Evolutionary conservation across 2,329 filamentous ascomycete species (phyloP).

Genomic region (Parastagonospora nodorum): DNA sequence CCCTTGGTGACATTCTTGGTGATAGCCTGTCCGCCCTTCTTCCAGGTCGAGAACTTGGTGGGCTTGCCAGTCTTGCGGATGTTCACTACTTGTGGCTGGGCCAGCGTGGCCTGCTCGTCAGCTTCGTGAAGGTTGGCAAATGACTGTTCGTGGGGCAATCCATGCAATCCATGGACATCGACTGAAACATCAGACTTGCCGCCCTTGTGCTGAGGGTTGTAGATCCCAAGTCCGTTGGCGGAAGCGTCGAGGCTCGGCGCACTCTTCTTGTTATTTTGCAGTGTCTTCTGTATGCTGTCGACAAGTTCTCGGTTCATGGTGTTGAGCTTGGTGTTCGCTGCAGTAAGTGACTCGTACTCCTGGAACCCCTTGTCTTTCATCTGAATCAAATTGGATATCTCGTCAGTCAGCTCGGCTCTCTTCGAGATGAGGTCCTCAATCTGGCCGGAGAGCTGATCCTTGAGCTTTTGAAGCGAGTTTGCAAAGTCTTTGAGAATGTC

Average conservation of each 20-base stretch:
- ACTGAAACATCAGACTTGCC: constrained; percentile 46
- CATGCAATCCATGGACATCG: constrained; percentile 49
- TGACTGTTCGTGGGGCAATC: constrained; percentile 41
- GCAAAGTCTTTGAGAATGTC: constrained; percentile 67
- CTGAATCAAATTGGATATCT: constrained; percentile 79
- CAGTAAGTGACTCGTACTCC: constrained; percentile 93
- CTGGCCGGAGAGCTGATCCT: constrained; percentile 74
- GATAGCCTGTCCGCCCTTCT: constrained; percentile 91
- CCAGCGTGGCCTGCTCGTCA: constrained; percentile 66
- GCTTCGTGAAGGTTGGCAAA: constrained; percentile 59
- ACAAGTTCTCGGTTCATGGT: constrained; percentile 96
- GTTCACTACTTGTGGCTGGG: constrained; percentile 90
- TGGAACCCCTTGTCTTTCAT: constrained; percentile 92
- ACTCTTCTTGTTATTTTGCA: constrained; percentile 71
- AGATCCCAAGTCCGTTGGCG: constrained; percentile 68
- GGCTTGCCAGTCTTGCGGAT: constrained; percentile 86
- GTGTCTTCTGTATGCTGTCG: constrained; percentile 89
- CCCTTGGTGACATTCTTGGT: constrained; percentile 94
- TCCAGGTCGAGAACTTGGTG: constrained; percentile 99
- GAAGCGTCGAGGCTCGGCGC: constrained; percentile 54
- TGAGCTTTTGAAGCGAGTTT: constrained; percentile 68
- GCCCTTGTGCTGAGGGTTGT: constrained; percentile 47
- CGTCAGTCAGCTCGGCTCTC: constrained; percentile 80
- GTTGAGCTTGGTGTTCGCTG: constrained; percentile 90
- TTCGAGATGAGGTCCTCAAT: constrained; percentile 92